Evolutionary conservation across 345 rosid species (phyloP), one percentile per base, ranked within the genome.

Genomic region (Salix viminalis): DNA sequence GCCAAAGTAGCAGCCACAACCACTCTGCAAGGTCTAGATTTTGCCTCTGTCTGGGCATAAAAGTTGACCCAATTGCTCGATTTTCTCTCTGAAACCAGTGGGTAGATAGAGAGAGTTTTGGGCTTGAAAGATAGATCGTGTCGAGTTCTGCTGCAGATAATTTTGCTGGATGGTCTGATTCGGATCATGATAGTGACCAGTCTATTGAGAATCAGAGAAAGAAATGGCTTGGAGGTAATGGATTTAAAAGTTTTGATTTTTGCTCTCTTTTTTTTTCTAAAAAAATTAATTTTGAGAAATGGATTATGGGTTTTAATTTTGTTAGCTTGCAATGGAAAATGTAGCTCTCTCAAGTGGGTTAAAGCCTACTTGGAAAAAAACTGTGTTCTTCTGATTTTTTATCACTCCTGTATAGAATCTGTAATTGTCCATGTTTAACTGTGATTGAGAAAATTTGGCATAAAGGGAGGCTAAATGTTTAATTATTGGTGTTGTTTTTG

Each of bases 141-240:
- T 81, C 89, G 65, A 84, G 84, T 75, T 83, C 77, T 32, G 24
- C 56, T 14, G 42, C 79, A 0, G 90, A 88, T 86, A 78, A 79
- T 65, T 82, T 93, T 61, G 83, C 94, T 46, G 99, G 97, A 4
- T 91, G 99, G 98, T 79, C 87, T 18, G 88, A 83, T 79, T 86
- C 96, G 6, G 90, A 80, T 42, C 76, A 67, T 19, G 77, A 65
- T 26, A 86, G 64, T 16, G 87, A 75, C 2, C 82, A 76, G 50
- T 75, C 90, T 11, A 26, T 62, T 10, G 88, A 86, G 80, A 77
- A 81, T 19, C 81, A 75, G 76, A 88, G 76, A 89, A 90, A 90
- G 85, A 83, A 76, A 72, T 84, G 79, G 84, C 24, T 56, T 56
- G 26, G 14, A 56, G 62, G 62, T 56, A 56, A 56, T n/a, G 62